phyloP scores from a whole-genome alignment of 2,329 filamentous ascomycete genomes.

The Cladorrhinum sp. region DNA sequence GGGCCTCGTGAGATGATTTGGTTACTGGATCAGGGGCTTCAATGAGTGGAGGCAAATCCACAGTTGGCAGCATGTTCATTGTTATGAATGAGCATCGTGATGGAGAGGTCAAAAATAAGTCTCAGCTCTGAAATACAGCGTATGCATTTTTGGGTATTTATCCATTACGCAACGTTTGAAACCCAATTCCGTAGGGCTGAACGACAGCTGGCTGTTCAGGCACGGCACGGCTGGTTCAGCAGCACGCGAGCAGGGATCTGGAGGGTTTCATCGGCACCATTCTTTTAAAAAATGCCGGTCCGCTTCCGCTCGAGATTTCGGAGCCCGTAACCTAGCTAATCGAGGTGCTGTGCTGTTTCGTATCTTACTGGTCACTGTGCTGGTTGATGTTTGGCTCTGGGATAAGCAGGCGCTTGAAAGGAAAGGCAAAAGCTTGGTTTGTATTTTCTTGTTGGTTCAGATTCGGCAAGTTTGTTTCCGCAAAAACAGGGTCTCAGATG shows the following conservation, averaged over 20 bases:
- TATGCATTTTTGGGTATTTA: background rate
- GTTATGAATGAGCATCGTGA: too few species aligned
- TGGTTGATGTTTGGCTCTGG: too few species aligned
- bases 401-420: background rate
- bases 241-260: background rate
- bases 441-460: background rate
- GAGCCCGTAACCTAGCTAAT: background rate
- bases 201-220: background rate
- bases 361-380: too few species aligned
- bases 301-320: background rate
- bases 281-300: background rate
- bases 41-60: background rate
- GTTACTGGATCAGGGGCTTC: too few species aligned
- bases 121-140: background rate
- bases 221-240: background rate
- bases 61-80: too few species aligned
- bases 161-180: background rate
- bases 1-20: too few species aligned
- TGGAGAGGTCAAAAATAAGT: too few species aligned
- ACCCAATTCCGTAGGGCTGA: slow-evolving; percentile 20
- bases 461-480: background rate
- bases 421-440: background rate
- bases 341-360: too few species aligned
- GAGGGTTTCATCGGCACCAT: background rate
- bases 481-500: background rate